Evolutionary conservation across 306 rosid genomes (phyloP).

Genomic region (Castanopsis chinensis): DNA sequence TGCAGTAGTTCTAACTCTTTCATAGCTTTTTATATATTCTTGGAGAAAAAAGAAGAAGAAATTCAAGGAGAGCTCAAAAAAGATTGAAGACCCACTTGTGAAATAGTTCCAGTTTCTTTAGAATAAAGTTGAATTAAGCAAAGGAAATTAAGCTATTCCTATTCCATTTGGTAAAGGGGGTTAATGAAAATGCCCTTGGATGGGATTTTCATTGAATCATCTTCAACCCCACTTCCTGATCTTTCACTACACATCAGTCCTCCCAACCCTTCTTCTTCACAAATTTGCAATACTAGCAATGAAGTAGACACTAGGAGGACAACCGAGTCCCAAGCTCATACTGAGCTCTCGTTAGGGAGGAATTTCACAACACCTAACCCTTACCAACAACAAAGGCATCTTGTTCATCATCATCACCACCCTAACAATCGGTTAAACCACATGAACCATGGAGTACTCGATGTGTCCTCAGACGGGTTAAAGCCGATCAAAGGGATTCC

Average conservation of each 20-base stretch:
- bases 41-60: not conserved
- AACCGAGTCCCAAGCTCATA: constrained; percentile 38
- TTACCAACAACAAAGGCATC: constrained; percentile 19
- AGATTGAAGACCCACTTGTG: constrained; percentile 9
- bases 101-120: constrained; percentile 22
- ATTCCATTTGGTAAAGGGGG: constrained; percentile 7
- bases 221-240: constrained; percentile 68
- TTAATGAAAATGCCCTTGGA: constrained; percentile 82
- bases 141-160: not conserved
- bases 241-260: constrained; percentile 91
- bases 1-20: constrained; percentile 5
- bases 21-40: constrained; percentile 22
- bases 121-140: constrained; percentile 20
- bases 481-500: constrained; percentile 91
- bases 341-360: constrained; percentile 74
- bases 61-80: not conserved
- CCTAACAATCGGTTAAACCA: constrained; percentile 23
- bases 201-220: constrained; percentile 71
- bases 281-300: constrained; percentile 20
- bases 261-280: constrained; percentile 43
- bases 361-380: constrained; percentile 29
- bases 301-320: not conserved
- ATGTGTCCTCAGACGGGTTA: constrained; percentile 48
- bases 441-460: constrained; percentile 47
- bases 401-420: constrained; percentile 16